Base-by-base conservation (phyloP, 331 rosid species). In the Ulmus americana region DNA sequence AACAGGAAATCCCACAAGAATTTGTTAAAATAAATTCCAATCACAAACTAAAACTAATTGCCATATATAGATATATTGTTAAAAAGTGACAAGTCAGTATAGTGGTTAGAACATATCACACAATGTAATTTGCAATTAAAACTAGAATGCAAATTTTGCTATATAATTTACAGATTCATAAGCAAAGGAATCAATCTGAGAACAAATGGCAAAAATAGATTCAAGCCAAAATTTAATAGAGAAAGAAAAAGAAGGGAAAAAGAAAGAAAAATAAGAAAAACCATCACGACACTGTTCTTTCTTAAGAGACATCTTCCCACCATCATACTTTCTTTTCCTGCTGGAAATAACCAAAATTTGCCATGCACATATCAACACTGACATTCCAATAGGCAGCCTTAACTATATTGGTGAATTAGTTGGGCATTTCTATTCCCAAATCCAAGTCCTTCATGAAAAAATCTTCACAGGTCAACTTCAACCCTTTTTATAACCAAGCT, bases 141-240 rank as follows among this genome's bases (percentile, higher is more conserved):
- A 35, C 55, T 38, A 72, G 14, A 39, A 39, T 47, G 65, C 69
- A 58, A 69, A 59, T 47, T 39, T 64, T 55, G 66, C 79, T 78
- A 78, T 78, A 59, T 74, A 70, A 78, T 73, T 67, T 73, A 73
- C 82, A 64, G 73, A 65, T 59, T 68, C 39, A 68, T 65, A 69
- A 47, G 70, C 57, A 35, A 64, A 55, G 65, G 66, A 59, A 46
- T 59, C 58, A 28, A 47, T 59, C 63, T 58, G 50, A 41, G 64
- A 73, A 69, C 71, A 71, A 77, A 73, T 78, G 76, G 66, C 65
- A 73, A 73, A 48, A 64, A 44, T 41, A 40, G 7, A 59, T 73
- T 78, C 82, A 73, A 70, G 59, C 79, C 39, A 46, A 41, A 52
- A 57, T 18, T 56, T 8, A 13, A 59, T 44, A 52, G 59, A 55